Base-by-base conservation (phyloP, 192 early-diverging fungal genomes). In the Umbelopsis isabellina region DNA sequence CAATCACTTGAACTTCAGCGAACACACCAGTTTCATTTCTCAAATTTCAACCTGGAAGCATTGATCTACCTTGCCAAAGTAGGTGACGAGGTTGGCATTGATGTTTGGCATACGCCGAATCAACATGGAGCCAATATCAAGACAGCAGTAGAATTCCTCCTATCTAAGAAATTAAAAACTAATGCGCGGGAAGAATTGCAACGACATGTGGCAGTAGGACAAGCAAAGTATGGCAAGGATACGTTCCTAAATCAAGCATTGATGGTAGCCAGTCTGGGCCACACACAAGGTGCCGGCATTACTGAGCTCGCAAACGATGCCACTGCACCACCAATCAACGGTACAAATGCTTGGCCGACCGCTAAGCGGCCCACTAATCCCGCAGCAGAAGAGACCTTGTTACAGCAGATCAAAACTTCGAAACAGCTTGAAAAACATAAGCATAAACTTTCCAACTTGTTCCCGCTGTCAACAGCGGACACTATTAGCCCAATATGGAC, bases 41-140 rank as follows among this genome's bases (percentile, higher is more conserved):
- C 23, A 21, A 55, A 25, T 13, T 55, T 55, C 52, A 55, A 55
- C 23, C 13, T 55, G 13, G 52, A 55, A 15, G 52, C 22, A 15
- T 15, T 55, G 52, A 27, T 55, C 52, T 15, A 15, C 22, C 52
- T 55, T 25, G 52, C 52, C 52, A 55, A 55, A 27, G 15, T 55
- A 7, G 52, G 52, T 7, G 52, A 55, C 52, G 52, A 55, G 25
- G 23, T 55, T 11, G 52, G 25, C 25, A 25, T 55, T 1, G 25
- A 55, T 15, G 23, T 55, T 13, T 55, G 52, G 52, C 52, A 55
- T 13, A 21, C 13, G 10, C 12, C 7, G 25, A 55, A 21, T 25
- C 22, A 55, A 6, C 52, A 55, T 23, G 52, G 52, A 0, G 52
- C 52, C 11, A 55, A 13, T 1, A 25, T 55, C 8, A 25, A 27